Evolutionary conservation across 805 yeast genomes (phyloP).

Genomic region (Starmerella scarabaei): DNA sequence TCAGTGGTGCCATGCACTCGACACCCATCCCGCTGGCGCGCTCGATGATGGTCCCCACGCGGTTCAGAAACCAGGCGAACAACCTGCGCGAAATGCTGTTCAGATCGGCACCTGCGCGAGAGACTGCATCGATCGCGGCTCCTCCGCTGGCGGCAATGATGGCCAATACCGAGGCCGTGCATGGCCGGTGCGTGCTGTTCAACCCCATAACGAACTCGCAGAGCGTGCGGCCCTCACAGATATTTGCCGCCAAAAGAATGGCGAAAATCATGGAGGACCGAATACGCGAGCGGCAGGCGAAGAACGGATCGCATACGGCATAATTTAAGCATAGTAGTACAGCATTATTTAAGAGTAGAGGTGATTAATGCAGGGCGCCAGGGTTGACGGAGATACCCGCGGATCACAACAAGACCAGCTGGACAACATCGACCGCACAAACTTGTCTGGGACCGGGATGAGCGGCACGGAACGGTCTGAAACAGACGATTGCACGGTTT

Average conservation of each 20-base stretch:
- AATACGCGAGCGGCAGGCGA: not conserved
- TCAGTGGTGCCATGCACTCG: constrained; percentile 70
- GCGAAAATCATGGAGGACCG: constrained; percentile 2
- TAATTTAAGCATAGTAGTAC: too few species aligned
- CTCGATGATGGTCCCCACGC: constrained; percentile 49
- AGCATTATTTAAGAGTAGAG: too few species aligned
- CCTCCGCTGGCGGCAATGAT: constrained; percentile 20
- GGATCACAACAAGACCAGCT: too few species aligned
- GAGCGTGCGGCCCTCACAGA: constrained; percentile 24
- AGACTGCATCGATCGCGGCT: constrained; percentile 2
- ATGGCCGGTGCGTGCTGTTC: constrained; percentile 27
- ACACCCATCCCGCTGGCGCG: constrained; percentile 66
- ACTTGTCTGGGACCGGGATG: too few species aligned
- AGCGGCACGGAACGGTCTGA: too few species aligned
- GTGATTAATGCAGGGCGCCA: not conserved
- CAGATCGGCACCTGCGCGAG: constrained; percentile 48
- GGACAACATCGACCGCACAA: too few species aligned
- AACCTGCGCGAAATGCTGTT: constrained; percentile 85
- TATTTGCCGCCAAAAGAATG: constrained; percentile 8
- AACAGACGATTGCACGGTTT: too few species aligned
- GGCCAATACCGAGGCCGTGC: constrained; percentile 26
- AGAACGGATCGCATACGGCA: too few species aligned
- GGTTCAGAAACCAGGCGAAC: constrained; percentile 54
- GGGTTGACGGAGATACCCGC: too few species aligned
- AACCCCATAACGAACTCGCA: constrained; percentile 23